phyloP scores from a whole-genome alignment of 345 rosid species.

The Pistacia atlantica region DNA sequence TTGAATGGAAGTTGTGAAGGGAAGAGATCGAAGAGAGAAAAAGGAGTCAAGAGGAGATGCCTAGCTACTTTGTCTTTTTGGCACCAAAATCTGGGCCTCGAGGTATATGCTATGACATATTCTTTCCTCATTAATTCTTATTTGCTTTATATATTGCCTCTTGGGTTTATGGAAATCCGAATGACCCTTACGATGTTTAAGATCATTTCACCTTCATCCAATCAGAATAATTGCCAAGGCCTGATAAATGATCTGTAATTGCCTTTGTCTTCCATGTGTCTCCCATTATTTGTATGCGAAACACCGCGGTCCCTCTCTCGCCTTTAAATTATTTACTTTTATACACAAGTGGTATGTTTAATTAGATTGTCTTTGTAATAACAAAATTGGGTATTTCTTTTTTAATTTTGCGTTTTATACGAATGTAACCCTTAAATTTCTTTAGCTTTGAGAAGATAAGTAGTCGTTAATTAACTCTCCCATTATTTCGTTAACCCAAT shows the following conservation, averaged over 20 bases:
- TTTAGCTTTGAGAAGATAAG: too few relatives aligned
- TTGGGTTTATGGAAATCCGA: conserved; percentile 6
- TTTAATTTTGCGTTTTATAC: too few relatives aligned
- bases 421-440: too few relatives aligned
- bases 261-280: neutral
- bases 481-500: too few relatives aligned
- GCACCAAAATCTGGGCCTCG: conserved; percentile 7
- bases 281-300: too few relatives aligned
- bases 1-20: neutral
- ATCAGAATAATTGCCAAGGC: conserved; percentile 11
- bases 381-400: too few relatives aligned
- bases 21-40: neutral
- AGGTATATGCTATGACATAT: conserved; percentile 52
- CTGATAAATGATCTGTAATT: conserved; percentile 4
- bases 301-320: too few relatives aligned
- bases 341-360: too few relatives aligned
- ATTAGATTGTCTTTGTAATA: too few relatives aligned
- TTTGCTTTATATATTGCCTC: neutral
- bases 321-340: too few relatives aligned
- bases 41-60: conserved; percentile 33
- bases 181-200: neutral
- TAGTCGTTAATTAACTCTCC: too few relatives aligned
- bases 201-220: conserved; percentile 9
- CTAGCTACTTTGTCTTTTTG: conserved; percentile 9
- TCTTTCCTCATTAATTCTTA: conserved; percentile 17